Conservation (phyloP, 495 filamentous ascomycete genomes). For the Penicillium cinerascens region DNA sequence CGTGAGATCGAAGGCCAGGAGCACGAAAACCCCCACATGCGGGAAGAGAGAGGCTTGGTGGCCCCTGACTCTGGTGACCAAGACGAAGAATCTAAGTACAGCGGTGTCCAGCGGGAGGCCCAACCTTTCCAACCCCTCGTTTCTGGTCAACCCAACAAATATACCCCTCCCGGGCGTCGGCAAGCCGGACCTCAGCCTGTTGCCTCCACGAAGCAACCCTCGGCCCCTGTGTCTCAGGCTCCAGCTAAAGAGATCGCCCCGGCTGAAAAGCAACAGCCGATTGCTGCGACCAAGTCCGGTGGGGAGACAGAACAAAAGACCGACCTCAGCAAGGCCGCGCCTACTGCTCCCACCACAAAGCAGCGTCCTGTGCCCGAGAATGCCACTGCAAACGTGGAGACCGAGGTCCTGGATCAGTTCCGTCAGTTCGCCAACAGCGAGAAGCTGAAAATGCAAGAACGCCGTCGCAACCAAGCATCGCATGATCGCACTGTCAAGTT, state of each 20-base stretch:
- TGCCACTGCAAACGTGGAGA: conserved; percentile 73
- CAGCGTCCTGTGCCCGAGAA: conserved; percentile 45
- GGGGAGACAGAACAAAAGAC: conserved; percentile 43
- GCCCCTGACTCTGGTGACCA: conserved; percentile 64
- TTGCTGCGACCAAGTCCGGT: conserved; percentile 13
- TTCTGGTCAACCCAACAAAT: conserved; percentile 66
- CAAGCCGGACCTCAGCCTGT: conserved; percentile 66
- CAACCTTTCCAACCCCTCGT: conserved; percentile 64
- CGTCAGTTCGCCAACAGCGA: conserved; percentile 76
- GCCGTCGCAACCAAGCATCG: conserved; percentile 61
- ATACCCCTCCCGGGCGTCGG: conserved; percentile 83
- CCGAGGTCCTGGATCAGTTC: conserved; percentile 73
- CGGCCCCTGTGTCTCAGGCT: conserved; percentile 20
- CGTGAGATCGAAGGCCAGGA: conserved; percentile 79
- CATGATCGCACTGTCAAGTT: conserved; percentile 84
- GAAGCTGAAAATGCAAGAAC: conserved; percentile 67
- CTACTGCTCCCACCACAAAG: conserved; percentile 4
- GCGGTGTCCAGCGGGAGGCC: conserved; percentile 77
- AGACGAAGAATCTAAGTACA: conserved; percentile 94
- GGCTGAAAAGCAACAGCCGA: conserved; percentile 30
- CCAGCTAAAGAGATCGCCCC: conserved; percentile 30
- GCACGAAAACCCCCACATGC: conserved; percentile 71
- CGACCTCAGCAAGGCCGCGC: conserved; percentile 16
- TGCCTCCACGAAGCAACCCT: conserved; percentile 56
- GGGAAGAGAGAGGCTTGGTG: conserved; percentile 79